Base-by-base conservation (phyloP, 768 basidiomycete genomes). In the Gelatoporia subvermispora region DNA sequence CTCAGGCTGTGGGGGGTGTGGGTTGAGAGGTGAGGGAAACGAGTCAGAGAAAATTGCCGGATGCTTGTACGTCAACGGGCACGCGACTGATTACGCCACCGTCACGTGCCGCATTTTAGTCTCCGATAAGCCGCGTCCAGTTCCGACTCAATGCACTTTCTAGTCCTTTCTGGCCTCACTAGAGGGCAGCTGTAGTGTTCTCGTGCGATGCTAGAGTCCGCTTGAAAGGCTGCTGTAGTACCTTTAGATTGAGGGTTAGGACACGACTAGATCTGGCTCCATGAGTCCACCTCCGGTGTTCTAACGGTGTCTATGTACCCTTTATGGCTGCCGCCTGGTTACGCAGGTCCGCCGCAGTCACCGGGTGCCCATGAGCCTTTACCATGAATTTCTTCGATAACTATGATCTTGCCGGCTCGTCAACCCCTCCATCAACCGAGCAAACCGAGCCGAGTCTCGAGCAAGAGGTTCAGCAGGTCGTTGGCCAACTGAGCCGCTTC, bases 401-500 rank as follows among this genome's bases (percentile, higher is more conserved):
- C 16, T 84, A 80, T 54, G 85, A 86, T 43, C 64, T 86, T 37
- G 59, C 72, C 1, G 73, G 74, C 8, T 60, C 76, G 15, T 66
- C 66, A 7, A 75, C 81, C 4, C 75, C 79, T 16, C 71, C 77
- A 10, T 52, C 72, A n/a, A 60, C 51, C 18, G 68, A 64, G 34
- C 65, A 71, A 28, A 69, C 79, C 24, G 78, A 79, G 48, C 74
- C 64, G 36, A 79, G 74, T 48, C 69, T 96, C 38, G 85, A 94
- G 60, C 86, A 94, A 60, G 93, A 96, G 65, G 89, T 96, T 13
- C 77, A 77, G 2, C 85, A 95, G 59, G 93, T 93, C 20, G 81
- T 94, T 36, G 88, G 88, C n/a, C 85, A 90, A 59, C 71, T 95
- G 11, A 82, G 84, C 23, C 75, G 85, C 44, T 84, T 93, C 62